Evolutionary conservation across 2,329 filamentous ascomycete species (phyloP), one percentile per base, ranked within the genome.

Genomic region (Xylariomycetidae sp.): DNA sequence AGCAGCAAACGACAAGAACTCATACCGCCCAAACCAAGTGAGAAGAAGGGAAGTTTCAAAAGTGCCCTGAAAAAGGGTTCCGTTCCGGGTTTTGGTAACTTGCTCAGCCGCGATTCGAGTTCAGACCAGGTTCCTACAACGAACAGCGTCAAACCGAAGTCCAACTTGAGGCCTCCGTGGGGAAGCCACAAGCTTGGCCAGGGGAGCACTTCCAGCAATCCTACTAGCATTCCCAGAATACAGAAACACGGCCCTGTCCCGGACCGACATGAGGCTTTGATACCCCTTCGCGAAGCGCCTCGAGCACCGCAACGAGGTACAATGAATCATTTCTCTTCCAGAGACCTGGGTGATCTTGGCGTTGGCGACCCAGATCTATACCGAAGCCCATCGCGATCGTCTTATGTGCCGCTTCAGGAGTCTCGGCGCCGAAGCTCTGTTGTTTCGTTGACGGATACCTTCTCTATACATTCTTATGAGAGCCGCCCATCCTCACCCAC

Each of bases 391-490:
- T 73, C 70, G 0, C 57, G 65, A 25, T 47, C 69, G 22, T 70
- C 68, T 28, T 70, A 67, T 40, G 61, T 72, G 10, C 69, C 72
- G 0, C 54, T 73, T 4, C 67, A 69, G 23, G 68, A 76, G 30
- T n/a, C n/a, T n/a, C 61, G 58, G 17, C 63, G 67, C 4, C 64
- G 70, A 15, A 68, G 72, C 42, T 79, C 74, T 0, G 51, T 75
- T 10, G 61, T 75, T 4, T 77, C 75, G 0, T 62, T 72, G 31
- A 72, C 72, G 2, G 74, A 77, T 35, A 68, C 70, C 1, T 72
- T 69, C 37, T 72, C 73, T 0, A 55, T 75, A 16, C 65, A 69
- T 33, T 64, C 70, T 0, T 50, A 61, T 13, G 63, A 69, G 13
- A 61, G 60, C 26, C 54, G 61, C 6, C 56, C 63, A 9, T 63